A percentile compares a stretch with the other conserved stretches of the same genome.
Conservation (phyloP, 2,329 filamentous ascomycete genomes). For the Colletotrichum spaethianum region DNA sequence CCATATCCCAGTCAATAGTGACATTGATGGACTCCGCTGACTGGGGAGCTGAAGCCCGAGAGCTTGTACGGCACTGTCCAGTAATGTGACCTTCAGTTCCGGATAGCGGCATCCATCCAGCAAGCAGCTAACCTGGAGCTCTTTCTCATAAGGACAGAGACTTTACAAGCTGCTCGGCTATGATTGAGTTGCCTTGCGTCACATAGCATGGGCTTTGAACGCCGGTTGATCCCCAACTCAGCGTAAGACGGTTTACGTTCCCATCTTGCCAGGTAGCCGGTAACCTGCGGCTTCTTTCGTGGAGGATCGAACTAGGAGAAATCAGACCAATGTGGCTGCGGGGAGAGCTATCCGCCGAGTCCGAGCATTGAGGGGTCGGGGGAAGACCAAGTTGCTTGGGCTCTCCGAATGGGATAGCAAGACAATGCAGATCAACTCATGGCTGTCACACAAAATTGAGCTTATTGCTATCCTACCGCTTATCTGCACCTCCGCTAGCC, state of each 20-base stretch:
- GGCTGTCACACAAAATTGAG: slow-evolving; percentile 34
- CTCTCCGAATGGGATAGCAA: neutral
- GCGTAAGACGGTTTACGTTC: neutral
- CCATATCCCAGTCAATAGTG: neutral
- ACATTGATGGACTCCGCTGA: neutral
- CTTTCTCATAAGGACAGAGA: neutral
- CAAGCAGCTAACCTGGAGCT: neutral
- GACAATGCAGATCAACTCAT: slow-evolving; percentile 22
- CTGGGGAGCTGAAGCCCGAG: neutral
- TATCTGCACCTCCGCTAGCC: slow-evolving; percentile 8
- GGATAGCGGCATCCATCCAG: neutral
- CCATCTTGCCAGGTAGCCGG: neutral
- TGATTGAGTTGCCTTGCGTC: neutral
- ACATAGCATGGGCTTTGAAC: neutral
- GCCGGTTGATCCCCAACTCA: neutral
- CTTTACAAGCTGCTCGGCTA: neutral
- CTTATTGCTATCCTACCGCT: slow-evolving; percentile 8
- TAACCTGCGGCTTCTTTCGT: neutral
- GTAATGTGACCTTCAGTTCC: neutral
- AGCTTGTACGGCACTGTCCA: neutral
- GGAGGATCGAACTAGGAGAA: neutral
- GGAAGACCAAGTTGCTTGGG: slow-evolving; percentile 11
- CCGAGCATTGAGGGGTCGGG: slow-evolving; percentile 9
- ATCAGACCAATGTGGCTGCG: neutral
- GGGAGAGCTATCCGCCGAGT: neutral